Conservation (phyloP, 202 grass and related monocot species). For the Musa balbisiana region DNA sequence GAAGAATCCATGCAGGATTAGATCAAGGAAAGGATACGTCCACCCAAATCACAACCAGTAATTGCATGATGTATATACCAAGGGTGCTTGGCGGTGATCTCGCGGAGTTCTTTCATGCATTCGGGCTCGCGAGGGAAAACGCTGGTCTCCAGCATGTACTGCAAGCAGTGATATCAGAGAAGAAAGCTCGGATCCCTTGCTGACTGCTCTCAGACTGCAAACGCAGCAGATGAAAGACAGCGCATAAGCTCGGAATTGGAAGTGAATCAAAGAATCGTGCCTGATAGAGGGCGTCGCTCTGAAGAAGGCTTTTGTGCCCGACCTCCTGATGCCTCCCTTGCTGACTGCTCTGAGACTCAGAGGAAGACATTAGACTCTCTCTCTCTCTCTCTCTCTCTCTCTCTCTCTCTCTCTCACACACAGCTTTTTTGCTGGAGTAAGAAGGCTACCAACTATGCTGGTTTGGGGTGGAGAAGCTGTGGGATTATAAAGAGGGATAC, state of each 20-base stretch:
- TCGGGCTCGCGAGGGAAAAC: not conserved
- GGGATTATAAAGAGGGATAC: no score
- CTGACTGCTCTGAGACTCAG: not conserved
- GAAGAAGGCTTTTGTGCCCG: slow-evolving; percentile 90
- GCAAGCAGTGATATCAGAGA: not conserved
- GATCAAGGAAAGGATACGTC: not conserved
- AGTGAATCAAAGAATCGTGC: slow-evolving; percentile 5
- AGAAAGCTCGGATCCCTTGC: not conserved
- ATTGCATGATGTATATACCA: not conserved
- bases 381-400: no score
- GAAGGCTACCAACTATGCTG: no score
- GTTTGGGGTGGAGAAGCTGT: no score
- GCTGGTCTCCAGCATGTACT: not conserved
- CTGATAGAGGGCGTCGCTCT: slow-evolving; percentile 90
- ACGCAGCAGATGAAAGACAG: no score
- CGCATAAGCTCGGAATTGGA: no score
- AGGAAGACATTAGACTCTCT: not conserved
- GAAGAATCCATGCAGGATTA: not conserved
- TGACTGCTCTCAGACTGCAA: no score
- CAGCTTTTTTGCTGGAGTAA: no score
- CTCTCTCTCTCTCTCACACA: no score
- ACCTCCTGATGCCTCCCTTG: slow-evolving; percentile 62
- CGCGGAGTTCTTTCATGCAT: not conserved
- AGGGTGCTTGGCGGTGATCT: not conserved
- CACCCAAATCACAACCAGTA: not conserved